Evolutionary conservation across 2,329 filamentous ascomycete species (phyloP).

Genomic region (Pseudogymnoascus sp.): DNA sequence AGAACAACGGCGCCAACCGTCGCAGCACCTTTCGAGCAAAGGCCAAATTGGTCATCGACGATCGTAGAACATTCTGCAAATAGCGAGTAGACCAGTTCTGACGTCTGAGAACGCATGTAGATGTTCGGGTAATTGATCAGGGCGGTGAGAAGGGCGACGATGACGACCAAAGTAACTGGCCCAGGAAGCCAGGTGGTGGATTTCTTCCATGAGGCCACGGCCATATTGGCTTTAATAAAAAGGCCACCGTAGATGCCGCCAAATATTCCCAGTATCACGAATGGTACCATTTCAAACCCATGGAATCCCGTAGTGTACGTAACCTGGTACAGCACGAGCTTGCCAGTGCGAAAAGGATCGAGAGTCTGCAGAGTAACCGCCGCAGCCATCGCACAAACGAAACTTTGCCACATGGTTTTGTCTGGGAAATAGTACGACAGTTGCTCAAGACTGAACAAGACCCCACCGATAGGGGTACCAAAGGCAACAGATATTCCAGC

Average conservation of each 20-base stretch:
- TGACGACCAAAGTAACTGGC: constrained; percentile 71
- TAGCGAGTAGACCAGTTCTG: constrained; percentile 83
- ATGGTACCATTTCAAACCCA: constrained; percentile 86
- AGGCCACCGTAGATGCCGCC: constrained; percentile 92
- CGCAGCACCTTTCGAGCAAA: constrained; percentile 81
- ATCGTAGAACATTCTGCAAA: constrained; percentile 85
- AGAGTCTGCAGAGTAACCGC: constrained; percentile 87
- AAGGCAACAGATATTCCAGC: constrained; percentile 92
- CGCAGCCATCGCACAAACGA: constrained; percentile 98
- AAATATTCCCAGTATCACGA: constrained; percentile 75
- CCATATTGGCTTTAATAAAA: constrained; percentile 93
- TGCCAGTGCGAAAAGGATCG: constrained; percentile 90
- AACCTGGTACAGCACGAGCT: constrained; percentile 93
- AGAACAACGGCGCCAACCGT: constrained; percentile 77
- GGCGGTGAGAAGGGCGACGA: constrained; percentile 76
- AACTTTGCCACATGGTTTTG: constrained; percentile 99
- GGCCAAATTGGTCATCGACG: constrained; percentile 77
- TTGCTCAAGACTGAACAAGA: constrained; percentile 95
- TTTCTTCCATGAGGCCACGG: constrained; percentile 73
- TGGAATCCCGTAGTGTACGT: constrained; percentile 91
- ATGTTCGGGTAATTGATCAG: constrained; percentile 92
- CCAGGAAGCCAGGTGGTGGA: constrained; percentile 56
- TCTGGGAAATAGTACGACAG: constrained; percentile 97
- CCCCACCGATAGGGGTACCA: constrained; percentile 87
- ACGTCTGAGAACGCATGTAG: constrained; percentile 90